Base-by-base conservation (phyloP, 495 filamentous ascomycete species). In the Hyaloscypha bicolor region DNA sequence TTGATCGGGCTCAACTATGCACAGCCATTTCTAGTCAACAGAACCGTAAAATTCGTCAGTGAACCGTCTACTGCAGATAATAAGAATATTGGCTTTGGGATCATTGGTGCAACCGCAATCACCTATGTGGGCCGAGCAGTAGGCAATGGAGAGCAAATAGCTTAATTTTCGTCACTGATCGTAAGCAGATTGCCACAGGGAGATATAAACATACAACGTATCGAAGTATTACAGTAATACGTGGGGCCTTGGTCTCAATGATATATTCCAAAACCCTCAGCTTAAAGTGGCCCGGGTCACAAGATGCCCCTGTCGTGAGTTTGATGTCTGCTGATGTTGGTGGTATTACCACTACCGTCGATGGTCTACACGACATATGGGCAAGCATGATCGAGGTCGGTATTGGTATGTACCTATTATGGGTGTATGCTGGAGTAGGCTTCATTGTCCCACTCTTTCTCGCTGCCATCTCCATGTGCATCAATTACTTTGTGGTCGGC, bases 1-100 rank as follows among this genome's bases (percentile, higher is more conserved):
- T 75, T 84, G 0, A 82, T 83, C 30, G 86, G 76, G 3, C 87
- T 93, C 69, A 86, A 79, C 21, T 86, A 88, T 59, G 84, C 83
- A 60, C 89, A 92, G 69, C 89, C 90, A 1, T 83, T 93, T 59
- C 79, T 93, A 5, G 73, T 79, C 58, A 66, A 57, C 29, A 59
- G 62, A 32, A 66, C 69, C 11, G 64, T 77, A 19, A 67, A 59
- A 1, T 67, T 82, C 55, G 53, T 73, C 19, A 16, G 51, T 6
- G 29, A 53, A 9, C 14, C 53, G n/a, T 21, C n/a, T n/a, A 25
- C 6, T 16, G 9, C 22, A n/a, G 6, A 21, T 1, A 57, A 62
- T 61, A 60, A 65, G 1, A 71, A 71, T 74, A 70, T 81, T 42
- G 79, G 80, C 58, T 84, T 86, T 71, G 71, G 64, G 9, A 30